A percentile compares a stretch with the other conserved stretches of the same genome.
These are phyloP conservation scores for Neopestalotiopsis sp. DNA, from an alignment of 2,329 filamentous ascomycete species.

Conservation along the genomic window DNA sequence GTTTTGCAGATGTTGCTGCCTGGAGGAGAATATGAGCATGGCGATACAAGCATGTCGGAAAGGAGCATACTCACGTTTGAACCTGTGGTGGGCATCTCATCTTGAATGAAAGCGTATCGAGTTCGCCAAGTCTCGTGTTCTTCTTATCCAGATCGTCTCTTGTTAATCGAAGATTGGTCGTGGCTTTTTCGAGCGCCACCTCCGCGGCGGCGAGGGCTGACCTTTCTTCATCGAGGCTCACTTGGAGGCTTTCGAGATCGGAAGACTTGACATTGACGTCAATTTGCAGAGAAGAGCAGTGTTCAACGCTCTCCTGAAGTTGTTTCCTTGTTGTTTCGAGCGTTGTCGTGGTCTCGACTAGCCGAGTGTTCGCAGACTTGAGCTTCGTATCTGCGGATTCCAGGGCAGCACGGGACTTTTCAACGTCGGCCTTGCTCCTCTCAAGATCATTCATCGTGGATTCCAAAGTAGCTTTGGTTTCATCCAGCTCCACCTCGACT, in stretches of 20 bases:
- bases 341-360: background rate
- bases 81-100: slow-evolving; percentile 16
- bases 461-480: background rate
- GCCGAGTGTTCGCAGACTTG: background rate
- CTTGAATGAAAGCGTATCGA: slow-evolving; percentile 15
- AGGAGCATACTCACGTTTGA: slow-evolving; percentile 11
- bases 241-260: slow-evolving; percentile 9
- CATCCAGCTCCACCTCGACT: background rate
- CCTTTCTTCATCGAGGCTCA: slow-evolving; percentile 10
- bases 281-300: background rate
- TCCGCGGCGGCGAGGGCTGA: background rate
- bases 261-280: slow-evolving; percentile 5
- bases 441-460: background rate
- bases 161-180: slow-evolving; percentile 2
- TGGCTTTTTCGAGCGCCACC: background rate
- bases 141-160: slow-evolving; percentile 7
- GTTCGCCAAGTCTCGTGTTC: slow-evolving; percentile 15
- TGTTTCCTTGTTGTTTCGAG: background rate
- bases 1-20: slow-evolving; percentile 15
- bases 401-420: background rate
- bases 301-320: slow-evolving; percentile 3
- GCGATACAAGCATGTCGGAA: background rate
- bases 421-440: background rate
- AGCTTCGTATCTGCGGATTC: background rate
- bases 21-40: background rate